Evolutionary conservation across 2,329 filamentous ascomycete species (phyloP).

Genomic region (Fusarium humuli): DNA sequence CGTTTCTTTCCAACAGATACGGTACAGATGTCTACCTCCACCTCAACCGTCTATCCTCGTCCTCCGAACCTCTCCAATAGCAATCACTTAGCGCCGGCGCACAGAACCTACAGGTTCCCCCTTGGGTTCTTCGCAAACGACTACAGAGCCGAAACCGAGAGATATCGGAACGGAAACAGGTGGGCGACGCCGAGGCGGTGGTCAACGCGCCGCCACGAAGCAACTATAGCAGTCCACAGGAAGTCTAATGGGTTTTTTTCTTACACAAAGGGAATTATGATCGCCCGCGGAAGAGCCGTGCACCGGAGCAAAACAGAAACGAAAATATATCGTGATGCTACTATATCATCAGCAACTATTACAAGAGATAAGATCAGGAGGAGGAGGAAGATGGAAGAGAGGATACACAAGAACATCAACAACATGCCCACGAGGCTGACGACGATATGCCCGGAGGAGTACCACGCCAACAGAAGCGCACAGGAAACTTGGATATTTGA

Average conservation of each 20-base stretch:
- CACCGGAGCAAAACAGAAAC: constrained; percentile 38
- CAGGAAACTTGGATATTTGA: constrained; percentile 42
- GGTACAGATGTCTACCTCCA: constrained; percentile 99
- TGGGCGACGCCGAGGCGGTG: constrained; percentile 86
- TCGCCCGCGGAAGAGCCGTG: constrained; percentile 42
- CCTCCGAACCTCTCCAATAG: constrained; percentile 97
- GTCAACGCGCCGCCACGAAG: constrained; percentile 65
- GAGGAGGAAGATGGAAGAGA: constrained; percentile 11
- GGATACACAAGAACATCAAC: background rate
- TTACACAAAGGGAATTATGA: constrained; percentile 42
- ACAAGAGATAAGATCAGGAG: constrained; percentile 20
- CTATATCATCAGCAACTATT: constrained; percentile 27
- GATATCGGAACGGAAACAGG: constrained; percentile 87
- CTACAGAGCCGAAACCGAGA: constrained; percentile 72
- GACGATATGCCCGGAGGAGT: constrained; percentile 34
- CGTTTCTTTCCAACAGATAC: constrained; percentile 69
- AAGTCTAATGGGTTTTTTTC: constrained; percentile 47
- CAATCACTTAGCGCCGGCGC: constrained; percentile 68
- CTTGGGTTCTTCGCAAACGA: constrained; percentile 68
- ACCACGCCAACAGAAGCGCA: constrained; percentile 36
- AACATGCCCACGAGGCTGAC: constrained; percentile 15
- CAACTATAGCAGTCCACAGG: constrained; percentile 45
- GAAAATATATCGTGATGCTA: constrained; percentile 35
- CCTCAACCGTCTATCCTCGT: constrained; percentile 93
- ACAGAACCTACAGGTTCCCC: constrained; percentile 47